Evolutionary conservation across 805 yeast genomes (phyloP), one percentile per base, ranked within the genome.

Genomic region (Kregervanrija delftensis): DNA sequence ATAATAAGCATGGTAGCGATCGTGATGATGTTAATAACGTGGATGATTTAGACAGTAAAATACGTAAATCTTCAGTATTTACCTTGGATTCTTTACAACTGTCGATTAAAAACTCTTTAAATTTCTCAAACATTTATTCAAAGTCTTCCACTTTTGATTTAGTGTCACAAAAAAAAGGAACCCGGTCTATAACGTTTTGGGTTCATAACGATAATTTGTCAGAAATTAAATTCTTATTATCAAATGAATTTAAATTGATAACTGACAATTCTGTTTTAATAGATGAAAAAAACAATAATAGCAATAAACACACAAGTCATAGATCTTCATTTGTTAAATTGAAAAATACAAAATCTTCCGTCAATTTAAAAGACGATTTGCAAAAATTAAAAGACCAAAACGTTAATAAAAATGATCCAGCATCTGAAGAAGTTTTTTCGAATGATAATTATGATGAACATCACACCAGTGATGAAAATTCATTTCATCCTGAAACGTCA

Each of bases 141-240:
- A 57, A 54, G 33, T 47, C 63, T 11, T 52, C 58, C 9, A 59
- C 64, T 8, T 68, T 73, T 47, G 74, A 70, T 49, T 56, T 63
- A 12, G 59, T 65, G 4, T 55, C 64, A 1, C 49, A 58, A 17
- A 64, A 65, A 35, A 64, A 62, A 39, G 69, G 71, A 2, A 61
- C 66, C 0, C 54, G 64, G 13, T 61, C 66, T 2, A 63, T 65
- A 33, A 49, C 61, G 5, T 77, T 73, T 56, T 72, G 83, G 74
- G 73, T 80, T n/a, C 85, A 80, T 51, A 65, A 64, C 11, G 86
- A 80, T 57, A 77, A 78, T 53, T 50, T 77, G n/a, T 66, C 72
- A 46, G 84, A 80, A 56, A 63, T 77, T 30, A 69, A 71, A 49
- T 64, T 80, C 17, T 59, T 63, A 30, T 59, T 79, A 32, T 59